These are phyloP conservation scores for Arachis monticola DNA, from an alignment of 331 rosid species.

Conservation along the genomic window DNA sequence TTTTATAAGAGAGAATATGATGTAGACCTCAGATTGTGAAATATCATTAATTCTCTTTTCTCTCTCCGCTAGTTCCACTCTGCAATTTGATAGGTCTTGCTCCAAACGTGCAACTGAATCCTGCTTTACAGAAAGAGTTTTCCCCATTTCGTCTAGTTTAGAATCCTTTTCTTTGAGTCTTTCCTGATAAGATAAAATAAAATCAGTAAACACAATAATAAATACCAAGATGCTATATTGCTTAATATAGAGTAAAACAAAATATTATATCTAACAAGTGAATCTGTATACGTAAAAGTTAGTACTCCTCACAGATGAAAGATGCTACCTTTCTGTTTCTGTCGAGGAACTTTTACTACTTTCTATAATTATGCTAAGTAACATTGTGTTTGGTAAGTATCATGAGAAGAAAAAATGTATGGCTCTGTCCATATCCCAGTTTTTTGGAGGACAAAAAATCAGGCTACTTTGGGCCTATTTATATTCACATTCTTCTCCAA, in stretches of 20 bases:
- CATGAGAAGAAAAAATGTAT: too few relatives aligned
- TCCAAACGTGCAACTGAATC: conserved; percentile 61
- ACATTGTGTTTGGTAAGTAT: too few relatives aligned
- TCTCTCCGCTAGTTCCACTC: conserved; percentile 61
- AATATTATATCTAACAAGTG: not conserved
- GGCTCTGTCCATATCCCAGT: too few relatives aligned
- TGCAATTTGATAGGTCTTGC: conserved; percentile 70
- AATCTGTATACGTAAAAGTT: not conserved
- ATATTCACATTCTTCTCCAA: too few relatives aligned
- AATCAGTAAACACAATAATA: not conserved
- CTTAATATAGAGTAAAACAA: not conserved
- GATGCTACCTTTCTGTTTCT: not conserved
- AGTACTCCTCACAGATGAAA: not conserved
- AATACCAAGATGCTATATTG: not conserved
- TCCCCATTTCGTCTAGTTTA: conserved; percentile 60
- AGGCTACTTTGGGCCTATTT: too few relatives aligned
- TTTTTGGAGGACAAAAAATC: too few relatives aligned
- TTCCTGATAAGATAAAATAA: conserved; percentile 51
- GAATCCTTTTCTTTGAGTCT: conserved; percentile 71
- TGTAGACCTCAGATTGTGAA: conserved; percentile 67
- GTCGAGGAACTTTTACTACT: too few relatives aligned
- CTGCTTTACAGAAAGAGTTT: conserved; percentile 60
- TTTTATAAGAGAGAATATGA: conserved; percentile 18
- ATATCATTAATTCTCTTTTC: conserved; percentile 71
- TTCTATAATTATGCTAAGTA: too few relatives aligned